Conservation (phyloP, 371 early-diverging fungal species). For the Sporodiniella umbellata region DNA sequence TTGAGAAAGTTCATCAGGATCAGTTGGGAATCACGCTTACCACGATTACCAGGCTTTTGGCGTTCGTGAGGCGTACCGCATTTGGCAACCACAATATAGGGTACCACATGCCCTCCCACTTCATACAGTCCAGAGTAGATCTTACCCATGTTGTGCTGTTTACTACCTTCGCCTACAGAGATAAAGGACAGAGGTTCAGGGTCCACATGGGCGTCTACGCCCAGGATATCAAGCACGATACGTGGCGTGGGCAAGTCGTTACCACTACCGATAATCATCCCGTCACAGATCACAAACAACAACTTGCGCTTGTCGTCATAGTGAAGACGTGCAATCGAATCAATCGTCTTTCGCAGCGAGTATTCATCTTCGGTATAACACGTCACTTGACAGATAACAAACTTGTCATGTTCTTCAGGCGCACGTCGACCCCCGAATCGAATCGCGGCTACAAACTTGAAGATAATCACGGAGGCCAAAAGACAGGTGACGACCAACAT, state of each 20-base stretch:
- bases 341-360: constrained; percentile 88
- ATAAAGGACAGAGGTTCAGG: constrained; percentile 74
- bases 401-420: constrained; percentile 88
- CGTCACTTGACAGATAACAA: constrained; percentile 86
- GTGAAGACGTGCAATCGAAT: constrained; percentile 84
- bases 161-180: constrained; percentile 83
- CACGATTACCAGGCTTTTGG: constrained; percentile 93
- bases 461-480: constrained; percentile 77
- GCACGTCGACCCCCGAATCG: constrained; percentile 72
- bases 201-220: constrained; percentile 46
- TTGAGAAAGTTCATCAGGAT: constrained; percentile 98
- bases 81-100: constrained; percentile 90
- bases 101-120: constrained; percentile 63
- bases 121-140: constrained; percentile 93
- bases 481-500: constrained; percentile 74
- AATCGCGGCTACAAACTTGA: constrained; percentile 91
- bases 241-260: constrained; percentile 75
- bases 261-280: constrained; percentile 79
- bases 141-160: constrained; percentile 87
- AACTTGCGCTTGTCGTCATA: constrained; percentile 97
- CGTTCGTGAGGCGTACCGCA: constrained; percentile 82
- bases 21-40: constrained; percentile 99
- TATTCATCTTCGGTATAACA: constrained; percentile 99
- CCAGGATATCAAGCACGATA: constrained; percentile 68
- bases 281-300: constrained; percentile 86